Percentiles rank a stretch among this genome's conserved stretches.
Evolutionary conservation across 202 grass and related monocot genomes (phyloP).

Genomic region (Zoysia matrella): DNA sequence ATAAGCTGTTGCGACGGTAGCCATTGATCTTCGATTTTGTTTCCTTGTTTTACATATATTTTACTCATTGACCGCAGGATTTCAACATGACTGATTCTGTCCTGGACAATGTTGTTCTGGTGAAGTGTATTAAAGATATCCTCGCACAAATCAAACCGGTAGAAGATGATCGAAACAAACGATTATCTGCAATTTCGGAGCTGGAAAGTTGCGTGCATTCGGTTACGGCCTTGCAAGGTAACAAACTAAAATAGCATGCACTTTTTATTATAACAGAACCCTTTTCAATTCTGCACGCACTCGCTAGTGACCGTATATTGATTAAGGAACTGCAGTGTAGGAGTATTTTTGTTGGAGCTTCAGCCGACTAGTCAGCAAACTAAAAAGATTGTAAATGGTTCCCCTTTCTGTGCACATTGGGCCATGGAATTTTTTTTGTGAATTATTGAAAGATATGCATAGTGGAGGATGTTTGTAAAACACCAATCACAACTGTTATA

Average conservation of each 20-base stretch:
- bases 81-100: slow-evolving; percentile 45
- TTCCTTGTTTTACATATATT: neutral
- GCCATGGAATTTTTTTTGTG: neutral
- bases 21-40: neutral
- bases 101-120: slow-evolving; percentile 38
- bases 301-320: neutral
- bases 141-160: slow-evolving; percentile 69
- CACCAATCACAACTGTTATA: neutral
- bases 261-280: neutral
- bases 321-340: slow-evolving; percentile 1
- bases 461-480: slow-evolving; percentile 2
- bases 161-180: slow-evolving; percentile 52
- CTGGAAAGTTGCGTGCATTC: slow-evolving; percentile 54
- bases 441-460: slow-evolving; percentile 12
- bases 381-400: slow-evolving; percentile 23
- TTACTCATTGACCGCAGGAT: slow-evolving; percentile 44
- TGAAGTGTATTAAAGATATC: slow-evolving; percentile 61
- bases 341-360: slow-evolving; percentile 25
- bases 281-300: slow-evolving; percentile 14
- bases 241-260: slow-evolving; percentile 36
- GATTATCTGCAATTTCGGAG: slow-evolving; percentile 62
- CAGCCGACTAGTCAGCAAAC: neutral
- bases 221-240: slow-evolving; percentile 51
- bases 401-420: slow-evolving; percentile 15
- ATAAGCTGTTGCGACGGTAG: neutral